Evolutionary conservation across 2,329 filamentous ascomycete species (phyloP).

Genomic region (Sarocladiaceae sp.): DNA sequence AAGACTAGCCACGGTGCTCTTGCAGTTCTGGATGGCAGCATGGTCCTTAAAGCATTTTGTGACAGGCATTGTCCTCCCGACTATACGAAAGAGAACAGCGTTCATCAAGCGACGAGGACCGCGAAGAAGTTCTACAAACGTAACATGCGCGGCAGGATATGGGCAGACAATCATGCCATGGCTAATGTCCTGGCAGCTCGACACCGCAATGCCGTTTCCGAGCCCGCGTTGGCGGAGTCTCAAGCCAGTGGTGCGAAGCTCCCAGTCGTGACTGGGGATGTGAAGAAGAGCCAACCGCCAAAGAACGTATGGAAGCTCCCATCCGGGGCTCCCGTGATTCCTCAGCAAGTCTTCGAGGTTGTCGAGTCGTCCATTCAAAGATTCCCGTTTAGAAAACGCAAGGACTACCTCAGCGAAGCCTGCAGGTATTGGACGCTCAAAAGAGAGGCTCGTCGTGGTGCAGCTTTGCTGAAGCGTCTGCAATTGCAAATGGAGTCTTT

Average conservation of each 20-base stretch:
- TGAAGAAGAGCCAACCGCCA: slow-evolving; percentile 52
- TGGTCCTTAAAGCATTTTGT: slow-evolving; percentile 89
- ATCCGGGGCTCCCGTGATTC: slow-evolving; percentile 91
- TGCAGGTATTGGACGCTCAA: slow-evolving; percentile 99
- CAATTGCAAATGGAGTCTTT: slow-evolving; percentile 96
- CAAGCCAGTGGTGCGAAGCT: slow-evolving; percentile 82
- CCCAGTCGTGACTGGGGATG: slow-evolving; percentile 66
- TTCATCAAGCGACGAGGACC: slow-evolving; percentile 72
- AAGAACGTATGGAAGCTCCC: slow-evolving; percentile 76
- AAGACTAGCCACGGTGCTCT: slow-evolving; percentile 81
- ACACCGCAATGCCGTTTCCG: slow-evolving; percentile 57
- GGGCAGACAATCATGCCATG: slow-evolving; percentile 85
- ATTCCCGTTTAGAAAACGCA: slow-evolving; percentile 77
- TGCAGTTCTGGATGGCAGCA: slow-evolving; percentile 72
- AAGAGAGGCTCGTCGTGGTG: slow-evolving; percentile 85
- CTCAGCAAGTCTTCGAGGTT: slow-evolving; percentile 78
- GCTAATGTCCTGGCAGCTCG: slow-evolving; percentile 77
- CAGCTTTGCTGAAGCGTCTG: slow-evolving; percentile 85
- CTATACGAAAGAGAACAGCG: slow-evolving; percentile 81
- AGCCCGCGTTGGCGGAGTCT: slow-evolving; percentile 74
- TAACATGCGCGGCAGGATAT: slow-evolving; percentile 83
- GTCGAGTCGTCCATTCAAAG: slow-evolving; percentile 80
- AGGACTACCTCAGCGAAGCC: slow-evolving; percentile 87
- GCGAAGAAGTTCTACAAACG: slow-evolving; percentile 87
- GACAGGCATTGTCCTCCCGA: slow-evolving; percentile 91